Percentiles rank a stretch among this genome's conserved stretches.
These are phyloP conservation scores for Chrysanthemum lavandulifolium DNA, from an alignment of 129 eudicot species.

Conservation along the genomic window DNA sequence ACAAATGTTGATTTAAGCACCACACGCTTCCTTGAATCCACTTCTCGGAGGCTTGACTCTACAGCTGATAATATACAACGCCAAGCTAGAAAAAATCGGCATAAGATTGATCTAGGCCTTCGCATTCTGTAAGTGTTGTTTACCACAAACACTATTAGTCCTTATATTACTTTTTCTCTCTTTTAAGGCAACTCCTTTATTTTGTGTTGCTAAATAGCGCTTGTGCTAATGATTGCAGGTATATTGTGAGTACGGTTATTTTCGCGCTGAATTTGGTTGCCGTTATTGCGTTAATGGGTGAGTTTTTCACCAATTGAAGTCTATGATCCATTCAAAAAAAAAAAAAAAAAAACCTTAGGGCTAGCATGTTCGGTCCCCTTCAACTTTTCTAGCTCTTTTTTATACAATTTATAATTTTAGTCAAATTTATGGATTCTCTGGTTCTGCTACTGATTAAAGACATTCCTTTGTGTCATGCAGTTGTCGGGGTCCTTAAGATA, in stretches of 20 bases:
- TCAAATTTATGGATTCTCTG: background rate
- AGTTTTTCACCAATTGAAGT: background rate
- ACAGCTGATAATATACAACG: conserved; percentile 59
- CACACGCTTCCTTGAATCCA: conserved; percentile 53
- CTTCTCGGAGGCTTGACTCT: conserved; percentile 57
- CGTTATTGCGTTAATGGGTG: conserved; percentile 63
- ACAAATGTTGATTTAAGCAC: conserved; percentile 40
- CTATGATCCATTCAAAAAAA: background rate
- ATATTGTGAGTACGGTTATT: conserved; percentile 41
- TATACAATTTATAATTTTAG: no score
- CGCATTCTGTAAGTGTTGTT: conserved; percentile 52
- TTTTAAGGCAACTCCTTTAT: background rate
- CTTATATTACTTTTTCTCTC: background rate
- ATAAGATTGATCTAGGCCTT: conserved; percentile 53
- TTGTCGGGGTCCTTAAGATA: conserved; percentile 44
- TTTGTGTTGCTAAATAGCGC: conserved; percentile 6
- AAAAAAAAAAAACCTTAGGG: background rate
- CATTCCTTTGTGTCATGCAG: conserved; percentile 31
- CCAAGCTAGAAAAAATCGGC: conserved; percentile 68
- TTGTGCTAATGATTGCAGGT: conserved; percentile 44
- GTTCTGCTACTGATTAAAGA: conserved; percentile 5
- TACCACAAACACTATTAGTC: background rate
- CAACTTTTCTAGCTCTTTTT: no score
- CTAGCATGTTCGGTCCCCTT: background rate
- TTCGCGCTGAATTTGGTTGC: conserved; percentile 61